Base-by-base conservation (phyloP, 257 asterid species). In the Linaria vulgaris region DNA sequence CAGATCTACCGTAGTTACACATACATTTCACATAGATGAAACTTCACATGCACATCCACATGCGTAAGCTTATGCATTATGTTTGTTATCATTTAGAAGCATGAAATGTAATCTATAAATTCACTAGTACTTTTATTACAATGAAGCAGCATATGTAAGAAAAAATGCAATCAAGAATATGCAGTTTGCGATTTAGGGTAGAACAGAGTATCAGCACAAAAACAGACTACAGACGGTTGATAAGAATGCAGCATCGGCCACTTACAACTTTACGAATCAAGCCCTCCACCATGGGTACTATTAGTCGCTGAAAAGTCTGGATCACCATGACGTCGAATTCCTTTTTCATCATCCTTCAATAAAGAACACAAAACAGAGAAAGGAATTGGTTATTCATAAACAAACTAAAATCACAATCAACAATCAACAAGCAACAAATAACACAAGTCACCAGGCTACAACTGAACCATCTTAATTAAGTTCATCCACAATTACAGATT, bases 251-350 rank as follows among this genome's bases (percentile, higher is more conserved):
- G 19, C 14, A 24, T 0, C 17, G 25, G 16, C 20, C 20, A 73
- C 85, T 77, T 67, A 82, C 88, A 50, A 70, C 70, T 64, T 46
- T 69, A 45, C 76, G 71, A 1, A 80, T 49, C 72, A 75, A 47
- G 73, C 47, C 30, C 76, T 56, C 78, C 37, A 64, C 20, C 16
- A 41, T 49, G 0, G 86, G 86, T 25, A 4, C 61, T 1, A 78
- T 48, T 25, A 27, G 27, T 59, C 56, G 59, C 5, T 59, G 48
- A 49, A 70, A 44, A 8, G 65, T 23, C n/a, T 23, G 70, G 6
- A 74, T 77, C 74, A 65, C 75, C 81, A 64, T 59, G 41, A 64
- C 66, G 63, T 78, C 70, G 5, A 71, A 0, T 43, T 68, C 72
- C 58, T 66, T 31, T 39, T 59, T 24, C 77, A 76, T 34, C 63